Base-by-base conservation (phyloP, 495 filamentous ascomycete genomes). In the Talaromyces liani region DNA sequence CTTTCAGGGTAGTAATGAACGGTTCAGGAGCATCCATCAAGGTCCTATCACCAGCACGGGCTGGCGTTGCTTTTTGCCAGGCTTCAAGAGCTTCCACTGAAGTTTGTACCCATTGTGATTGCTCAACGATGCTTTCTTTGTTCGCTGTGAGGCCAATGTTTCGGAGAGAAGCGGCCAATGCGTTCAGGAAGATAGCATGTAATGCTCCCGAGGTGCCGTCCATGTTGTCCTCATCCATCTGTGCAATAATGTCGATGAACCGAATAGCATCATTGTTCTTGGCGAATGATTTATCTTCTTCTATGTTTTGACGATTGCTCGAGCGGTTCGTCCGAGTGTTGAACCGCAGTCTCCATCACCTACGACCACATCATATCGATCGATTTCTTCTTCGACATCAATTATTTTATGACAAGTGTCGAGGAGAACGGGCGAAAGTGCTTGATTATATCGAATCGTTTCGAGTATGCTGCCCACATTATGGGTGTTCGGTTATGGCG, bases 401-500 rank as follows among this genome's bases (percentile, higher is more conserved):
- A 41, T 4, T 1, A 41, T 41, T 16, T 16, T 41, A 16, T 16
- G 36, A 3, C 36, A 41, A 41, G 36, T 16, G 14, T 41, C 4
- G 1, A 41, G 12, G 12, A 41, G 36, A 12, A 41, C 36, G 2
- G 36, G 0, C 1, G 14, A 41, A 16, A 41, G 36, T 41, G 36
- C 36, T 65, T 68, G 41, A 70, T 60, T 45, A 69, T 64, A 0
- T 69, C 71, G 31, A 65, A 10, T 20, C 69, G 65, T 1, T 69
- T 67, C 31, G 60, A 65, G n/a, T 66, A 62, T 60, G 66, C 71
- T 33, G 71, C 71, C 27, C 65, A 66, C 57, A 70, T 71, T 29
- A 71, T 53, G 2, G 69, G 69, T 0, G 64, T 73, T 7, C 66
- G 66, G 8, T 73, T 75, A 14, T 57, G 62, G 10, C 62, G 59